These are phyloP conservation scores for Clavulina sp. DNA, from an alignment of 768 basidiomycete species.

Conservation along the genomic window DNA sequence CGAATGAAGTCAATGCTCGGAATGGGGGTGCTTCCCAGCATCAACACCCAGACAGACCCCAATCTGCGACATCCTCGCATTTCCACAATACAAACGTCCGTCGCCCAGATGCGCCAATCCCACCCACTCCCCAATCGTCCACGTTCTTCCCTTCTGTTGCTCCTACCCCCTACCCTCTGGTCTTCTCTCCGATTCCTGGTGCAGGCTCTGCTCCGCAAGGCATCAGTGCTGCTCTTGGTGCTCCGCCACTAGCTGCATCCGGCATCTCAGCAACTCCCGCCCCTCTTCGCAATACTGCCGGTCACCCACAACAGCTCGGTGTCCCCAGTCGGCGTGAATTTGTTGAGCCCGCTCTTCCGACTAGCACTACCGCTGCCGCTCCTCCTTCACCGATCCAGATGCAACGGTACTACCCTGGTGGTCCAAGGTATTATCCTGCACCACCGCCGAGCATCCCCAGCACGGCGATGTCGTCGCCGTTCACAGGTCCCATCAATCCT, in stretches of 20 bases:
- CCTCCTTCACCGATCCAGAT: no score
- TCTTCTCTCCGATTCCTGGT: neutral
- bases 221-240: no score
- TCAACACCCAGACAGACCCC: neutral
- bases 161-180: neutral
- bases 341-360: neutral
- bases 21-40: no score
- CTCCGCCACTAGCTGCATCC: no score
- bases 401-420: neutral
- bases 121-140: neutral
- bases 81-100: neutral
- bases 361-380: neutral
- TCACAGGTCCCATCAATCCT: neutral
- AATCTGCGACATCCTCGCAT: neutral
- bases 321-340: no score
- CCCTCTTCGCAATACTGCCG: no score
- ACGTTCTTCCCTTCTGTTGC: neutral
- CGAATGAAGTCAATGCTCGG: no score
- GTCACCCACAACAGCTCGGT: no score
- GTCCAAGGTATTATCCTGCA: neutral
- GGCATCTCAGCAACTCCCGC: no score
- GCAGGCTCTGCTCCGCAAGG: no score
- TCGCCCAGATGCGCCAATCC: neutral
- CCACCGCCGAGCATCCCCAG: neutral
- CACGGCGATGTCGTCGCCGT: slow-evolving; percentile 1